A percentile compares a stretch with the other conserved stretches of the same genome.
Evolutionary conservation across 129 eudicot species (phyloP).

Genomic region (Pittosporum tobira): DNA sequence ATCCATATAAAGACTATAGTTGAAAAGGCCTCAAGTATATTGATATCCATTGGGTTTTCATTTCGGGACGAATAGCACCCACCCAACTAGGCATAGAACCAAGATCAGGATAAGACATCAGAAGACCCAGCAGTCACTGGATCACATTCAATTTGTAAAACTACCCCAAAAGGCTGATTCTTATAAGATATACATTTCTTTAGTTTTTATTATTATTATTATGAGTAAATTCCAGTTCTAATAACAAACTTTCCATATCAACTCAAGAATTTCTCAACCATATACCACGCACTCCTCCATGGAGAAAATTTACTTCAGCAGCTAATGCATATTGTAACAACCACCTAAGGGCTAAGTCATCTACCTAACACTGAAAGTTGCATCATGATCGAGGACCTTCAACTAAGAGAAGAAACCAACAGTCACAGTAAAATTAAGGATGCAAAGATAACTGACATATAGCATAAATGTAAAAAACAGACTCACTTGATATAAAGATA

Average conservation of each 20-base stretch:
- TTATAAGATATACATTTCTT: neutral
- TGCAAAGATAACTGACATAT: neutral
- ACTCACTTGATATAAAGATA: conserved; percentile 47
- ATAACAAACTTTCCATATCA: too few relatives aligned
- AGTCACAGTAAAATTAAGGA: neutral
- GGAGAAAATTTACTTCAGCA: neutral
- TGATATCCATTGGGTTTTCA: too few relatives aligned
- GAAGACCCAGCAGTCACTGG: too few relatives aligned
- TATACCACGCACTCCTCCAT: neutral
- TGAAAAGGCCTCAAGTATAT: too few relatives aligned
- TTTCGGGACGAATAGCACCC: too few relatives aligned
- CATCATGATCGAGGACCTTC: neutral
- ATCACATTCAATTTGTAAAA: too few relatives aligned
- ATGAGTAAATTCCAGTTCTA: too few relatives aligned
- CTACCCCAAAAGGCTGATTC: too few relatives aligned
- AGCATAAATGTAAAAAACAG: neutral
- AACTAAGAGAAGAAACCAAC: neutral
- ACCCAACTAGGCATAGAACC: too few relatives aligned
- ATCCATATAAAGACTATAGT: too few relatives aligned
- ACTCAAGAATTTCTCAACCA: neutral
- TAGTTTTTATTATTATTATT: too few relatives aligned
- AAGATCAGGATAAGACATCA: too few relatives aligned
- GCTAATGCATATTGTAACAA: neutral
- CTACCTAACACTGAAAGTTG: neutral
- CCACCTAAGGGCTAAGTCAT: neutral